phyloP scores from a whole-genome alignment of 257 asterid genomes.

The Solanum tarijense region DNA sequence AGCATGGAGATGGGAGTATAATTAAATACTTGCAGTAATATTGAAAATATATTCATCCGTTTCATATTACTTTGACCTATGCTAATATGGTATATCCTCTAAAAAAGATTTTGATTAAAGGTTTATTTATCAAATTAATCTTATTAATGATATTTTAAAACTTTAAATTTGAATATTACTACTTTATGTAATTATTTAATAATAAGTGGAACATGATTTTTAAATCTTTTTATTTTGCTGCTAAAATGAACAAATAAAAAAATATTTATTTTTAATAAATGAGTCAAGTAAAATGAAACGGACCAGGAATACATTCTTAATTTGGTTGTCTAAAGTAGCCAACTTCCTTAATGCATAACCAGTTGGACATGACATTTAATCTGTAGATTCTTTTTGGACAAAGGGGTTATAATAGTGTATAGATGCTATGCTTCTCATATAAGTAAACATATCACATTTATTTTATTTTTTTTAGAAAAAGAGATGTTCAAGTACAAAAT shows the following conservation, averaged over 20 bases:
- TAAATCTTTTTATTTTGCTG: background rate
- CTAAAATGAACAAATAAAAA: no score
- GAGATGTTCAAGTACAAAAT: background rate
- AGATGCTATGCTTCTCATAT: background rate
- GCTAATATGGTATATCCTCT: no score
- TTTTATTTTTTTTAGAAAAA: background rate
- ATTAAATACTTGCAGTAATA: background rate
- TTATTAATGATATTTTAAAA: no score
- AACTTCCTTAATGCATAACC: background rate
- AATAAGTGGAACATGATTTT: no score
- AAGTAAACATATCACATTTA: background rate
- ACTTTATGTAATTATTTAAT: background rate
- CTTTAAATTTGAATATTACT: background rate
- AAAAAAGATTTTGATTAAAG: no score
- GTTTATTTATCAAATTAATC: no score
- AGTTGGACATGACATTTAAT: background rate
- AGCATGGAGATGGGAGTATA: background rate
- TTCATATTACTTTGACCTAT: no score
- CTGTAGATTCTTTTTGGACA: background rate
- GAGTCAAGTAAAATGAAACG: no score
- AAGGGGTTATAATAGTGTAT: background rate
- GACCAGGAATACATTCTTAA: background rate
- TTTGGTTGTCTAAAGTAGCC: background rate
- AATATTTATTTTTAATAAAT: no score
- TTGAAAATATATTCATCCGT: background rate